Evolutionary conservation across 768 basidiomycete genomes (phyloP).

Genomic region (Daedaleopsis sinensis): DNA sequence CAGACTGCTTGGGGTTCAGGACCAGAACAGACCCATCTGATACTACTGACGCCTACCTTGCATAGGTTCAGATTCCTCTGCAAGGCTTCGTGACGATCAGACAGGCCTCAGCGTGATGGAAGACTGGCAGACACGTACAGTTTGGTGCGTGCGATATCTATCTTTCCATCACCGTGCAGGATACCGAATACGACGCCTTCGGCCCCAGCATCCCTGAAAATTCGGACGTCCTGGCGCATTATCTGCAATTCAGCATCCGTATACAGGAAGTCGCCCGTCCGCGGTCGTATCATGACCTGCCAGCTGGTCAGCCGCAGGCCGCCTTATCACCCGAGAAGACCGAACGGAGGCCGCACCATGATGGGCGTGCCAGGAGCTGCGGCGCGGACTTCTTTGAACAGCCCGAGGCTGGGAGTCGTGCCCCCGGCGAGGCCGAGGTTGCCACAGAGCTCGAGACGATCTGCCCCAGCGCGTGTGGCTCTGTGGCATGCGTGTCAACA

Average conservation of each 20-base stretch:
- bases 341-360: constrained; percentile 52
- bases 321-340: neutral
- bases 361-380: constrained; percentile 54
- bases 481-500: constrained; percentile 36
- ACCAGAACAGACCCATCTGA: neutral
- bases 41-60: constrained; percentile 50
- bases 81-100: constrained; percentile 42
- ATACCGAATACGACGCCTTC: constrained; percentile 71
- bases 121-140: constrained; percentile 39
- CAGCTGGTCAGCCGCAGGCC: neutral
- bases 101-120: neutral
- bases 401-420: constrained; percentile 79
- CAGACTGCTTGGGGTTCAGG: constrained; percentile 50
- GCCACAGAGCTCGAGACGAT: constrained; percentile 77
- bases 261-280: constrained; percentile 81
- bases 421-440: constrained; percentile 78
- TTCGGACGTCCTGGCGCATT: constrained; percentile 73
- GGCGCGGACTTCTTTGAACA: constrained; percentile 59
- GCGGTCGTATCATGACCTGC: constrained; percentile 81
- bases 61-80: constrained; percentile 57
- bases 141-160: constrained; percentile 63
- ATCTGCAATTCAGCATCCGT: constrained; percentile 64
- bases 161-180: constrained; percentile 55
- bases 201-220: constrained; percentile 59
- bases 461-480: constrained; percentile 70